These are phyloP conservation scores for Chlorokybus atmophyticus DNA, from an alignment of 139 green algal species.

Conservation along the genomic window DNA sequence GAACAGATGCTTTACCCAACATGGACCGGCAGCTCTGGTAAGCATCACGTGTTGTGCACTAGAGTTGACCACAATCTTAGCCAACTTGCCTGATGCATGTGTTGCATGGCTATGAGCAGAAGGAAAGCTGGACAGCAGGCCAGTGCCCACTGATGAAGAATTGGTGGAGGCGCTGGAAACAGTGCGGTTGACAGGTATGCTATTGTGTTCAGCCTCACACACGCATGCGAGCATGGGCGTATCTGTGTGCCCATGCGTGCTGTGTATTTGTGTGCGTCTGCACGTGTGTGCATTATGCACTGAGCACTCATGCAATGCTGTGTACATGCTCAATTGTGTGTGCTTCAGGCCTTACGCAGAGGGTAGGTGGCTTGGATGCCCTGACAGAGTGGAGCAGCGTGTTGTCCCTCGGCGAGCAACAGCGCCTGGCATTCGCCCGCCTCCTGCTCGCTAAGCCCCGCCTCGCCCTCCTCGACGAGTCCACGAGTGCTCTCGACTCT, in stretches of 20 bases:
- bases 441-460: constrained; percentile 57
- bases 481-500: constrained; percentile 73
- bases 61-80: background rate
- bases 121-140: background rate
- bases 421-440: constrained; percentile 87
- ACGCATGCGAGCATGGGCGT: too few species aligned
- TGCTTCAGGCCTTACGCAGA: constrained; percentile 3
- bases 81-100: background rate
- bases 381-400: constrained; percentile 63
- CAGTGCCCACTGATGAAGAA: constrained; percentile 43
- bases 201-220: too few species aligned
- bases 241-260: too few species aligned
- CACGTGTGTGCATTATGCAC: too few species aligned
- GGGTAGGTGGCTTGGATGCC: constrained; percentile 16
- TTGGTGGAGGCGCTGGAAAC: constrained; percentile 32
- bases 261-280: too few species aligned
- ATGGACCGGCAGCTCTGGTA: constrained; percentile 25
- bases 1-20: constrained; percentile 82
- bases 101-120: constrained; percentile 3
- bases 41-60: background rate
- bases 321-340: too few species aligned
- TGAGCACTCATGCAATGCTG: too few species aligned
- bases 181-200: too few species aligned
- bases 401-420: constrained; percentile 91
- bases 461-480: constrained; percentile 89